Percentiles rank a stretch among this genome's conserved stretches.
Conservation (phyloP, 2,329 filamentous ascomycete genomes). For the Macroventuria anomochaeta region DNA sequence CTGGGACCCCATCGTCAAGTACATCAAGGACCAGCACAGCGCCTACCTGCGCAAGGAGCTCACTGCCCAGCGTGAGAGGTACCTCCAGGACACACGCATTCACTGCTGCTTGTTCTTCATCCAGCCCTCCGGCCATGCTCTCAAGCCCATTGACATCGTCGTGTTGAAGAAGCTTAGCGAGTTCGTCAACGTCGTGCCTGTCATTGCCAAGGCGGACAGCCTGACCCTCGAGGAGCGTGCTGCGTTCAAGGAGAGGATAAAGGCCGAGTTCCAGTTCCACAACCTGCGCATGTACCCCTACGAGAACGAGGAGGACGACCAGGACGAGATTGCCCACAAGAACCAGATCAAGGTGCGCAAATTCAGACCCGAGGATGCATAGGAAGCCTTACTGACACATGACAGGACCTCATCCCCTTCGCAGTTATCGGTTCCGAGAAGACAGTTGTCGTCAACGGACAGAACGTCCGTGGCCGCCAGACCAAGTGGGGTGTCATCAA, state of each 20-base stretch:
- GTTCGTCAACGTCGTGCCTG: conserved; percentile 98
- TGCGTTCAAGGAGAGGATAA: conserved; percentile 97
- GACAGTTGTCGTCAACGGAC: conserved; percentile 95
- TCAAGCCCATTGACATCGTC: conserved; percentile 99
- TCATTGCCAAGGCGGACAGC: conserved; percentile 98
- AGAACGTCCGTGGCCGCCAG: conserved; percentile 96
- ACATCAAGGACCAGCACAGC: conserved; percentile 99
- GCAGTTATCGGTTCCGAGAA: conserved; percentile 98
- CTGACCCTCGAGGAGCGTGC: conserved; percentile 93
- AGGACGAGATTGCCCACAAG: conserved; percentile 93
- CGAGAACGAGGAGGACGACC: conserved; percentile 98
- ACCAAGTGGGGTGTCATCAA: conserved; percentile 99
- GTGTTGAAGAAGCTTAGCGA: conserved; percentile 99
- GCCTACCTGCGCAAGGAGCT: conserved; percentile 99
- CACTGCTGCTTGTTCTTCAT: conserved; percentile 99
- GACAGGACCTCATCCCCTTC: conserved; percentile 89
- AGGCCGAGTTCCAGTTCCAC: conserved; percentile 99
- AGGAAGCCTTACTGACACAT: conserved; percentile 44
- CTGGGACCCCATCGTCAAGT: conserved; percentile 99
- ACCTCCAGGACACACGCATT: conserved; percentile 98
- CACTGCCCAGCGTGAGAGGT: conserved; percentile 97
- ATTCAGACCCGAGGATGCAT: not conserved
- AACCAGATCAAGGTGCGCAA: conserved; percentile 87
- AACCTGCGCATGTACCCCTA: conserved; percentile 99
- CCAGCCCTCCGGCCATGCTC: conserved; percentile 94